Conservation (phyloP, 2,329 filamentous ascomycete species). For the Penicillium freii region DNA sequence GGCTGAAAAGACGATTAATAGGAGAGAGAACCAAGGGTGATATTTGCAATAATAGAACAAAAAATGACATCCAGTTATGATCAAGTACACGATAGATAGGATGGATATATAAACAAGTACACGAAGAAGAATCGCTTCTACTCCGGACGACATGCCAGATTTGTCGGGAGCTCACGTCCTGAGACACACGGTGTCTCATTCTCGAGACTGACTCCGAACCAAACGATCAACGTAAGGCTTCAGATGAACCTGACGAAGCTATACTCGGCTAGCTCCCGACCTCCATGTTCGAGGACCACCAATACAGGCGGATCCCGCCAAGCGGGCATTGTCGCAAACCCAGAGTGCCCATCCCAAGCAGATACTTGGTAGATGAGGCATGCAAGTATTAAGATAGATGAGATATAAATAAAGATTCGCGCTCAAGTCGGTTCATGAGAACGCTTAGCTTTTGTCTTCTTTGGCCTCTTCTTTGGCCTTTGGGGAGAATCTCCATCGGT, state of each 20-base stretch:
- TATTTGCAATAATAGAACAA: background rate
- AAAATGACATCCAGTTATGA: slow-evolving; percentile 2
- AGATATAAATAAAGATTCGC: slow-evolving; percentile 1
- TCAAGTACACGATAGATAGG: slow-evolving; percentile 3
- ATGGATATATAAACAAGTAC: slow-evolving; percentile 10
- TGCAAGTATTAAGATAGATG: slow-evolving; percentile 10
- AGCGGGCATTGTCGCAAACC: background rate
- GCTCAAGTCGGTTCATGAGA: background rate
- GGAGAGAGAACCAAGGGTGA: background rate
- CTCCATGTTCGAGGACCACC: background rate
- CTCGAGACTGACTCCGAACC: background rate
- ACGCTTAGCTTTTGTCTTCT: background rate
- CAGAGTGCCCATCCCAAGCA: slow-evolving; percentile 5
- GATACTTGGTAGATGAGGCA: slow-evolving; percentile 3
- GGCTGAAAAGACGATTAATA: background rate
- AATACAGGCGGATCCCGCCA: background rate
- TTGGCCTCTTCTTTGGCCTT: background rate
- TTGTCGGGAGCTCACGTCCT: background rate
- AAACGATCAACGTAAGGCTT: background rate
- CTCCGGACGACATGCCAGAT: slow-evolving; percentile 1
- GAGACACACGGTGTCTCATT: background rate
- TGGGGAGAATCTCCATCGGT: slow-evolving; percentile 19
- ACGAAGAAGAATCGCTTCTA: slow-evolving; percentile 7
- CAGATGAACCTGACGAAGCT: background rate
- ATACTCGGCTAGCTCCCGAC: background rate